Percentiles rank a stretch among this genome's conserved stretches.
phyloP scores from a whole-genome alignment of 1,139 yeast genomes.

The Scheffersomyces segobiensis region DNA sequence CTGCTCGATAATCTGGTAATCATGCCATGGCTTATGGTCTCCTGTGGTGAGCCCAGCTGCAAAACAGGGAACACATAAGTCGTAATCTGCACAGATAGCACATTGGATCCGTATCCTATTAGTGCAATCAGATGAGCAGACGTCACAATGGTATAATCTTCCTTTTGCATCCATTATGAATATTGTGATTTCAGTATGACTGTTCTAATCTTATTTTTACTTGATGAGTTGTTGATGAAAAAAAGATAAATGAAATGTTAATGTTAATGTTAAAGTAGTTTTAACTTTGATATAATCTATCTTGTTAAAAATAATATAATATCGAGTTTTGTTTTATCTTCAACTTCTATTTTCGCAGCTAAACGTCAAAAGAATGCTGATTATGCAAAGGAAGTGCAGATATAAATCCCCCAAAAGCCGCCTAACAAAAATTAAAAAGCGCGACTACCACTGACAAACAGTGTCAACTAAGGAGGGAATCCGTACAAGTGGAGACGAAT shows the following conservation, averaged over 20 bases:
- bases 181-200: too few relatives aligned
- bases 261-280: too few relatives aligned
- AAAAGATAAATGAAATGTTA: neutral
- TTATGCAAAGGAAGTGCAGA: neutral
- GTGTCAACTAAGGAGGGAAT: neutral
- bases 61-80: constrained; percentile 94
- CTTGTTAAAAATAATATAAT: too few relatives aligned
- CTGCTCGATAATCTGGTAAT: constrained; percentile 88
- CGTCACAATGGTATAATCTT: constrained; percentile 83
- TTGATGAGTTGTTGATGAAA: neutral
- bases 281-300: too few relatives aligned
- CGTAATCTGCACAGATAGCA: constrained; percentile 91
- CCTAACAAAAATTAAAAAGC: neutral
- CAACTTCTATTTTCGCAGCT: neutral
- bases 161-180: constrained; percentile 27
- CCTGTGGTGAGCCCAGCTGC: constrained; percentile 80
- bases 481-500: neutral
- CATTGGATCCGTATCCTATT: constrained; percentile 87
- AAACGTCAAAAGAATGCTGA: neutral
- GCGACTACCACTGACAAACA: neutral
- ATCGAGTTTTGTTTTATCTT: neutral
- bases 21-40: constrained; percentile 92
- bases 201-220: too few relatives aligned
- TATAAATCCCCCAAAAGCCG: neutral
- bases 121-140: constrained; percentile 92